These are phyloP conservation scores for Setaria italica DNA, from an alignment of 202 grass and related monocot genomes.

Conservation along the genomic window DNA sequence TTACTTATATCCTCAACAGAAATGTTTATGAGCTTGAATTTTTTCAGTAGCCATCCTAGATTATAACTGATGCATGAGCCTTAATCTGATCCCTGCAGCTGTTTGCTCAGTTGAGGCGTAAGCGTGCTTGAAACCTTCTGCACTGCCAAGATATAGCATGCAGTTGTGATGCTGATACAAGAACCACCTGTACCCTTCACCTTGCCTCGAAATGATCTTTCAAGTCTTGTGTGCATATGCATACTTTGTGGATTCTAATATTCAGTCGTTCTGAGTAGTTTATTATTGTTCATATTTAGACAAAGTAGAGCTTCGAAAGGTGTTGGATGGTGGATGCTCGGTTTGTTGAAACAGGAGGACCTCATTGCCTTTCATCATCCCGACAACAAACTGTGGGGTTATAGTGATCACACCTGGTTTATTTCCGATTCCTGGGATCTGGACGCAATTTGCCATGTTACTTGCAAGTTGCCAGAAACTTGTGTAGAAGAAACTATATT, in stretches of 20 bases:
- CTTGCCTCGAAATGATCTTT: slow-evolving; percentile 1
- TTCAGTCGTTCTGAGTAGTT: slow-evolving; percentile 33
- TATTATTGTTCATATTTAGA: slow-evolving; percentile 40
- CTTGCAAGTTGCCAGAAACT: not conserved
- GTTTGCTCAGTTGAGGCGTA: slow-evolving; percentile 67
- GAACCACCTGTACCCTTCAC: slow-evolving; percentile 29
- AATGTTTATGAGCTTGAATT: slow-evolving; percentile 12
- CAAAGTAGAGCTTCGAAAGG: slow-evolving; percentile 13
- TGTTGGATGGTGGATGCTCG: slow-evolving; percentile 14
- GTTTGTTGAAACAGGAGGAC: slow-evolving; percentile 18
- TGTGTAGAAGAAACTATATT: not conserved
- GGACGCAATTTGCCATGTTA: slow-evolving; percentile 10
- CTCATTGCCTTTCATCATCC: not conserved
- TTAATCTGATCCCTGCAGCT: slow-evolving; percentile 60
- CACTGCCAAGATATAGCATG: slow-evolving; percentile 38
- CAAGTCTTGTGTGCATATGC: slow-evolving; percentile 43
- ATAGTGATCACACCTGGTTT: not conserved
- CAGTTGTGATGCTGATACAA: slow-evolving; percentile 37
- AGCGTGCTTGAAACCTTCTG: slow-evolving; percentile 62
- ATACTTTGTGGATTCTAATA: slow-evolving; percentile 20
- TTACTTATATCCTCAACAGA: not conserved
- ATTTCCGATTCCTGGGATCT: slow-evolving; percentile 29
- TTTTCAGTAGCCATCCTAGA: slow-evolving; percentile 8
- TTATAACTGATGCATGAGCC: slow-evolving; percentile 44
- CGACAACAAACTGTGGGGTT: not conserved